A percentile compares a stretch with the other conserved stretches of the same genome.
phyloP scores from a whole-genome alignment of 768 basidiomycete genomes.

The Lactifluus piperatus region DNA sequence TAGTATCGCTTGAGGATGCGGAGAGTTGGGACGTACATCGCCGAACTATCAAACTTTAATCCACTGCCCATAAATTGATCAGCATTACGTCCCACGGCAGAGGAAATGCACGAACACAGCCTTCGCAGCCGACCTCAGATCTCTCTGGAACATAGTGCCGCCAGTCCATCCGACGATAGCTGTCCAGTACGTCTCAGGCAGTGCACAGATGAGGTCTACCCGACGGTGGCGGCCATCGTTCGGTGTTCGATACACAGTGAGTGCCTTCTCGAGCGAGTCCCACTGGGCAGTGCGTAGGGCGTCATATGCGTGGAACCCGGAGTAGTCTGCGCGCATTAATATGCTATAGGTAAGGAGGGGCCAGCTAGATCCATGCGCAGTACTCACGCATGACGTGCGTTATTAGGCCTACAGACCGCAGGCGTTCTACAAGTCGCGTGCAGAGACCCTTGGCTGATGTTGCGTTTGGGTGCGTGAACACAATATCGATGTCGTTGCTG shows the following conservation, averaged over 20 bases:
- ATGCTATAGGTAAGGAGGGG: not conserved
- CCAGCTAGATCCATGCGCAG: not conserved
- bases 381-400: slow-evolving; percentile 79
- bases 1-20: not conserved
- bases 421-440: slow-evolving; percentile 44
- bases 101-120: slow-evolving; percentile 32
- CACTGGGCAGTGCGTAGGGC: slow-evolving; percentile 50
- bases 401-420: slow-evolving; percentile 55
- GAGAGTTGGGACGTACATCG: not conserved
- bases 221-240: slow-evolving; percentile 37
- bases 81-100: not conserved
- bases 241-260: slow-evolving; percentile 72
- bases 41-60: slow-evolving; percentile 71
- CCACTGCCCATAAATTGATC: slow-evolving; percentile 35
- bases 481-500: slow-evolving; percentile 85
- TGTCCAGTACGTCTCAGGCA: slow-evolving; percentile 74
- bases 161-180: slow-evolving; percentile 91
- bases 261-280: slow-evolving; percentile 78
- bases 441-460: slow-evolving; percentile 54
- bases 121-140: slow-evolving; percentile 70
- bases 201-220: slow-evolving; percentile 77
- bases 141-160: slow-evolving; percentile 84
- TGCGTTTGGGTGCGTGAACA: slow-evolving; percentile 65
- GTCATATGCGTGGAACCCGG: slow-evolving; percentile 49
- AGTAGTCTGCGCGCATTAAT: slow-evolving; percentile 37